Conservation (phyloP, 805 yeast species). For the Kregervanrija pseudodelftensis region DNA sequence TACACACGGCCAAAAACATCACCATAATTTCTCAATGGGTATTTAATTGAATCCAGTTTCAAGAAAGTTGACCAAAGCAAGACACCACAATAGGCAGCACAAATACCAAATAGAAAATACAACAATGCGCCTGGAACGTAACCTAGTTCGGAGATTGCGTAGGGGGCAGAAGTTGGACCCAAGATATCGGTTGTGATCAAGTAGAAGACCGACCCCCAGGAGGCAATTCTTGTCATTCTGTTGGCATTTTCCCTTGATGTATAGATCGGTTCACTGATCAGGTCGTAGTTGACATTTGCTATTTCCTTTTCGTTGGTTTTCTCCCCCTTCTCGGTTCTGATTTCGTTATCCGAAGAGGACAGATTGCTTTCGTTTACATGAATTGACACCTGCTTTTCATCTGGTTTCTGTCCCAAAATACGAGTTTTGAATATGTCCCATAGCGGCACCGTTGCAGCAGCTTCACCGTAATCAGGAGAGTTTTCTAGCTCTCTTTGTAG, state of each 20-base stretch:
- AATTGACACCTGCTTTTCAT: too few relatives aligned
- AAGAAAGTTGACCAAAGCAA: conserved; percentile 30
- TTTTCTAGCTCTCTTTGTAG: conserved; percentile 6
- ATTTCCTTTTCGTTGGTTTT: background rate
- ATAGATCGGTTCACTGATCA: conserved; percentile 2
- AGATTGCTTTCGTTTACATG: too few relatives aligned
- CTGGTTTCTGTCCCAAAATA: background rate
- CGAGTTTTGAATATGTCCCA: conserved; percentile 5
- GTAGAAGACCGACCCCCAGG: conserved; percentile 31
- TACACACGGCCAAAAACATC: conserved; percentile 35
- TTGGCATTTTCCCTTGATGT: conserved; percentile 6
- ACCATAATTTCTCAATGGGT: conserved; percentile 36
- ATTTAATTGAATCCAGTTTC: conserved; percentile 34
- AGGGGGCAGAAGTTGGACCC: conserved; percentile 42
- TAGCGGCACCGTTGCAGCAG: conserved; percentile 4
- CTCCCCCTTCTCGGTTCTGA: too few relatives aligned
- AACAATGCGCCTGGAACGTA: conserved; percentile 38
- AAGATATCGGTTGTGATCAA: conserved; percentile 42
- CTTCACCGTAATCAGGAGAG: conserved; percentile 5
- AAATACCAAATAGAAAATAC: conserved; percentile 33
- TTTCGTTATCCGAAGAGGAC: background rate
- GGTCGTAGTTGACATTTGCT: background rate
- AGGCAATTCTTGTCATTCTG: conserved; percentile 5
- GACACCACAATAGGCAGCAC: conserved; percentile 37
- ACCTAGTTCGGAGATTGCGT: conserved; percentile 37